A percentile compares a stretch with the other conserved stretches of the same genome.
Evolutionary conservation across 1,284 basidiomycete species (phyloP).

Genomic region (Agaricales sp.): DNA sequence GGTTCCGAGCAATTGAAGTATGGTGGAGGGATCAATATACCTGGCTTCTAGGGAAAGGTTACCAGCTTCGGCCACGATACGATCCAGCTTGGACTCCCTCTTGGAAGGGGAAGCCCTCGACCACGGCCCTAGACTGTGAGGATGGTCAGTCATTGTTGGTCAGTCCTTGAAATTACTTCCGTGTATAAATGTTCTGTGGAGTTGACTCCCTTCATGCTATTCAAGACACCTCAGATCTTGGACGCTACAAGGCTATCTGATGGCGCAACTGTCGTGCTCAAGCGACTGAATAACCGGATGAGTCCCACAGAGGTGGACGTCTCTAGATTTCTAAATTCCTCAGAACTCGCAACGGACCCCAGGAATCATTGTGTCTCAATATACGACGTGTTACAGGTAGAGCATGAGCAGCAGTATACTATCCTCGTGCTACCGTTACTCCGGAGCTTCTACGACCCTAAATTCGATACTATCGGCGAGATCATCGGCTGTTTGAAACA

Average conservation of each 20-base stretch:
- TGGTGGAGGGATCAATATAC: conserved; percentile 20
- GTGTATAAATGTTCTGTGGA: background rate
- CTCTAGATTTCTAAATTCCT: conserved; percentile 13
- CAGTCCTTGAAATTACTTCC: background rate
- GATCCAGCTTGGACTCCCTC: conserved; percentile 25
- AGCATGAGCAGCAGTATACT: conserved; percentile 4
- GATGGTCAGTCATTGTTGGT: background rate
- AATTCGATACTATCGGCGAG: conserved; percentile 23
- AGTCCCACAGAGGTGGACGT: conserved; percentile 19
- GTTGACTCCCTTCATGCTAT: background rate
- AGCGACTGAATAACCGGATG: conserved; percentile 11
- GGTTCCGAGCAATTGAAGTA: conserved; percentile 1
- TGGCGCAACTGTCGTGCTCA: conserved; percentile 19
- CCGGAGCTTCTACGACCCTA: conserved; percentile 10
- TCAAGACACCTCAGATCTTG: background rate
- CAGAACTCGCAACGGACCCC: conserved; percentile 13
- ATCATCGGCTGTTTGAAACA: conserved; percentile 20
- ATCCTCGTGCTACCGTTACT: conserved; percentile 25
- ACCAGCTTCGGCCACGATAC: conserved; percentile 24
- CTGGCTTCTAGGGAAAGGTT: conserved; percentile 21
- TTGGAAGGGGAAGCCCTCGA: conserved; percentile 15
- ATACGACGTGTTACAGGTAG: conserved; percentile 21
- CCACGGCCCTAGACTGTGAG: background rate
- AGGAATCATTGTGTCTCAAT: conserved; percentile 26
- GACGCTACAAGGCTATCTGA: conserved; percentile 23